Conservation (phyloP, 2,329 filamentous ascomycete genomes). For the Phaeosphaeriaceae sp. region DNA sequence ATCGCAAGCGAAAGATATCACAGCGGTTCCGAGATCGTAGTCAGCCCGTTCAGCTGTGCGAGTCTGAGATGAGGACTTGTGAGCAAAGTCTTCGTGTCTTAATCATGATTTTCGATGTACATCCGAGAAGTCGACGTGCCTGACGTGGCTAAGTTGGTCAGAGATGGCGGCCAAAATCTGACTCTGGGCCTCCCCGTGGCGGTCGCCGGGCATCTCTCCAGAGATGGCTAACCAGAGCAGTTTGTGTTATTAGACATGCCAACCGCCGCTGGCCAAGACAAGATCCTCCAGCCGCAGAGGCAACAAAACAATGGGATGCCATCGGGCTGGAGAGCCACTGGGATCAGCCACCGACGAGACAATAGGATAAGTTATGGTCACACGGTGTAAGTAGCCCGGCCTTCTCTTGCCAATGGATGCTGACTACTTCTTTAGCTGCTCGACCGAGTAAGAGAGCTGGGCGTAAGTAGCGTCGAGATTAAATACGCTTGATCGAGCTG, state of each 20-base stretch:
- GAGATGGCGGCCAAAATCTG: not conserved
- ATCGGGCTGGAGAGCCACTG: not conserved
- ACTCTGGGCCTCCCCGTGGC: not conserved
- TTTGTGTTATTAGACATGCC: not conserved
- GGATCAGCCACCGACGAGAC: not conserved
- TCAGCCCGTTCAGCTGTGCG: constrained; percentile 4
- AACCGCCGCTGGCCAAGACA: not conserved
- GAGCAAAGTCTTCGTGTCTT: not conserved
- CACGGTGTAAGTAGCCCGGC: not conserved
- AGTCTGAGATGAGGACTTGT: constrained; percentile 1
- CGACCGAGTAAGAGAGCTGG: not conserved
- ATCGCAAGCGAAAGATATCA: constrained; percentile 12
- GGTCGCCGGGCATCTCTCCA: not conserved
- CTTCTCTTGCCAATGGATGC: not conserved
- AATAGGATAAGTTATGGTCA: not conserved
- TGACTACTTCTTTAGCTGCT: not conserved
- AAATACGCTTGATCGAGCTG: not conserved
- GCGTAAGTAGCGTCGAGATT: not conserved
- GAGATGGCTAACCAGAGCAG: constrained; percentile 1
- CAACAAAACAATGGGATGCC: not conserved
- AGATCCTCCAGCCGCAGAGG: not conserved
- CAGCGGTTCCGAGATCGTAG: constrained; percentile 9
- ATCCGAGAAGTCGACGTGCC: not conserved
- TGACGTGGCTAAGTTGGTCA: not conserved
- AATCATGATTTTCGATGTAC: not conserved